phyloP scores from a whole-genome alignment of 768 basidiomycete species.

The Mycena vulgaris region DNA sequence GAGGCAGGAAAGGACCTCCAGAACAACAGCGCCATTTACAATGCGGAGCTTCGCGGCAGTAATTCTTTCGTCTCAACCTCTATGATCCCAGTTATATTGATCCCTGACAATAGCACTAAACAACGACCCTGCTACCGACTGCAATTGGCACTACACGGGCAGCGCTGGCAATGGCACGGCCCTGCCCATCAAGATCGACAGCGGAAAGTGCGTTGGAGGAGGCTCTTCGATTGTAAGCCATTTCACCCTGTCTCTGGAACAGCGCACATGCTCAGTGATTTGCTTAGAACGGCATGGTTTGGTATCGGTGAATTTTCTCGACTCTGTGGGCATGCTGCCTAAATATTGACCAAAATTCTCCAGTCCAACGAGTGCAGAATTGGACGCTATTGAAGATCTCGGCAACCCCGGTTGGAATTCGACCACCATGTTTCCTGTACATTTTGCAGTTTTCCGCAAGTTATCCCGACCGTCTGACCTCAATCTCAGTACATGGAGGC shows the following conservation, averaged over 20 bases:
- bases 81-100: not conserved
- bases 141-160: slow-evolving; percentile 36
- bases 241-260: not conserved
- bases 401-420: slow-evolving; percentile 37
- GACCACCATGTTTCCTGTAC: slow-evolving; percentile 17
- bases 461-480: not conserved
- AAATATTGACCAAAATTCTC: not conserved
- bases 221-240: slow-evolving; percentile 28
- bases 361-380: slow-evolving; percentile 22
- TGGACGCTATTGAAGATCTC: slow-evolving; percentile 31
- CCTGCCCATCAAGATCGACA: slow-evolving; percentile 29
- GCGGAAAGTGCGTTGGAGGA: slow-evolving; percentile 32
- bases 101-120: not conserved
- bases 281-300: slow-evolving; percentile 34
- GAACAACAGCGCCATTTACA: slow-evolving; percentile 30
- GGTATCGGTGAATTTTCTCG: slow-evolving; percentile 26
- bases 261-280: not conserved
- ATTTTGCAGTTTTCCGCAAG: not conserved
- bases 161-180: slow-evolving; percentile 24
- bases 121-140: slow-evolving; percentile 29
- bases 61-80: not conserved
- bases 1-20: slow-evolving; percentile 35
- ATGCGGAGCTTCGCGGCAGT: slow-evolving; percentile 33
- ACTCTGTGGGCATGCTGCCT: not conserved
- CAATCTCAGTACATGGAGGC: slow-evolving; percentile 27